Conservation (phyloP, 768 basidiomycete species). For the Erythrobasidium yunnanense region DNA sequence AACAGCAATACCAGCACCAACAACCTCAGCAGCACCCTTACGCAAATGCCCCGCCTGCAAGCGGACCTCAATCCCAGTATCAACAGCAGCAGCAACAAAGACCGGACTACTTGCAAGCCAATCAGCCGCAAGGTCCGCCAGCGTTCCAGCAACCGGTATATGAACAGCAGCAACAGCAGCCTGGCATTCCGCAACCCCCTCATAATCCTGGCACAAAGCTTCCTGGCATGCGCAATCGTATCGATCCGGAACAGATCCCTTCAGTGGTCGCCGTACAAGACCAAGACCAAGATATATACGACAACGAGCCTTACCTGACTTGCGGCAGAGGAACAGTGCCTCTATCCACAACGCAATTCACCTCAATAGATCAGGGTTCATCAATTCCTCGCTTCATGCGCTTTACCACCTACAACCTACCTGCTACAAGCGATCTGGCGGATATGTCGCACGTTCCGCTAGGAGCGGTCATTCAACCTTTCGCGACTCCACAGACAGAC, state of each 20-base stretch:
- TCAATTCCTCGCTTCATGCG: constrained; percentile 74
- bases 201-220: constrained; percentile 55
- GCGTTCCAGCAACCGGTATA: constrained; percentile 11
- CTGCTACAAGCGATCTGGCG: constrained; percentile 65
- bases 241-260: constrained; percentile 84
- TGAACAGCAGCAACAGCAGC: constrained; percentile 16
- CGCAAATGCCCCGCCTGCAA: constrained; percentile 26
- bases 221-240: constrained; percentile 62
- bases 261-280: constrained; percentile 72
- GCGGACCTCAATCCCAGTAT: constrained; percentile 13
- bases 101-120: constrained; percentile 29
- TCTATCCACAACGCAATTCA: constrained; percentile 71
- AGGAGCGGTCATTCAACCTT: constrained; percentile 75
- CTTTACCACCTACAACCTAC: constrained; percentile 79
- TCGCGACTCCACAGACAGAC: constrained; percentile 63
- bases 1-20: not conserved
- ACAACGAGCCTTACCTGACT: constrained; percentile 54
- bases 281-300: constrained; percentile 68
- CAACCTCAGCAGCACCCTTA: constrained; percentile 24
- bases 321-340: constrained; percentile 57
- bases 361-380: constrained; percentile 80
- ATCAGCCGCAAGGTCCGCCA: constrained; percentile 14
- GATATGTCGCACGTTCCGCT: constrained; percentile 74
- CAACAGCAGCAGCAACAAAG: constrained; percentile 29
- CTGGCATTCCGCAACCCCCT: constrained; percentile 55